Base-by-base conservation (phyloP, 2,329 filamentous ascomycete genomes). In the Paracoccidioides lutzii region DNA sequence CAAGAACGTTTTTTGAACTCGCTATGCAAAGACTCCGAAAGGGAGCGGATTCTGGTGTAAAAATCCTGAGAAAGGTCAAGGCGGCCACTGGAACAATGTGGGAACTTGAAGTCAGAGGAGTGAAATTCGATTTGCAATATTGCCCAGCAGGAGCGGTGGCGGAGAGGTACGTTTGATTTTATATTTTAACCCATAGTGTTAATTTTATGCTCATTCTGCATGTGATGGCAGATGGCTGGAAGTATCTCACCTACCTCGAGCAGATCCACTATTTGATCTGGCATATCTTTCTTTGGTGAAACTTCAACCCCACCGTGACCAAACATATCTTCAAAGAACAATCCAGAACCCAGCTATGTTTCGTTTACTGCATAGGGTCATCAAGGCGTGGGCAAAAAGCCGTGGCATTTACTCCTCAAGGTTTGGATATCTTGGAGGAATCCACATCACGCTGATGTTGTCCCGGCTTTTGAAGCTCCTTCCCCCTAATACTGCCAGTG, bases 101-200 rank as follows among this genome's bases (percentile, higher is more conserved):
- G 4, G 81, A 86, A 61, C 68, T 87, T 4, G 76, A 78, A 44
- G 71, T 85, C n/a, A 65, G 69, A 3, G 78, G 75, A 8, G 71
- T 85, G 61, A 81, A 75, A 58, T 74, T 84, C 62, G 81, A 86
- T 63, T 68, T 88, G 51, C 83, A 85, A 58, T 87, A 87, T 64
- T 85, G 82, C 59, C 76, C 81, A 5, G 80, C 83, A 1, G 70
- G 75, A 2, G 70, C 71, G 35, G 70, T 86, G 45, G 74, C 80
- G 2, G 75, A 82, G 64, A 75, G 72, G 71, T 75, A 57, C 46
- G 7, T 35, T 6, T 22, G 40, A 40, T 46, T 38, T 45, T 22
- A 22, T 22, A 43, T 50, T 40, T 10, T 15, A n/a, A 32, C 3
- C 4, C 41, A n/a, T 6, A n/a, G 30, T 3, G 4, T 32, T 40